Conservation (phyloP, 2,329 filamentous ascomycete genomes). For the Arthrobotrys sphaeroides region DNA sequence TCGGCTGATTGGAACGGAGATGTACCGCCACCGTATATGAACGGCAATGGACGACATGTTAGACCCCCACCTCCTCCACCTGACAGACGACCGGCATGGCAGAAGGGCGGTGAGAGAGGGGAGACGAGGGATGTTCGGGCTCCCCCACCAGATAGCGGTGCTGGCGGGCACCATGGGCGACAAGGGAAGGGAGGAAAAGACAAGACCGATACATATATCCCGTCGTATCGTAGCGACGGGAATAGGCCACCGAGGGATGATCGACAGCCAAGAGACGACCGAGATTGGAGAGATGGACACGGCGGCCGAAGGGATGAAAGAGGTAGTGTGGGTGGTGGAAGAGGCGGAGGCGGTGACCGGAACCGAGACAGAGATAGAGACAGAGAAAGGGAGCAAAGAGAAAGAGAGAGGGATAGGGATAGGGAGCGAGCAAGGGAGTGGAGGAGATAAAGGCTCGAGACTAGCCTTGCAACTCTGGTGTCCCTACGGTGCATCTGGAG, state of each 20-base stretch:
- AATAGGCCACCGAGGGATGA: constrained; percentile 61
- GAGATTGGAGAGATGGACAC: constrained; percentile 60
- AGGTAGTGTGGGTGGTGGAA: constrained; percentile 58
- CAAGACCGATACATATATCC: constrained; percentile 66
- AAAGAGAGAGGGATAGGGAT: constrained; percentile 52
- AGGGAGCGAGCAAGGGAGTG: constrained; percentile 53
- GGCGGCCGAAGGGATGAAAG: constrained; percentile 62
- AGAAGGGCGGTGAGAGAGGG: constrained; percentile 44
- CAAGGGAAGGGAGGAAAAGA: constrained; percentile 60
- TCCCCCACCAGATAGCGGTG: constrained; percentile 36
- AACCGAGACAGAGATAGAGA: constrained; percentile 61
- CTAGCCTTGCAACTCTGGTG: neutral
- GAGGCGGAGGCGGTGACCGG: constrained; percentile 59
- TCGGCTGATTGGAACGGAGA: constrained; percentile 65
- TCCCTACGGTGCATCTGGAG: neutral
- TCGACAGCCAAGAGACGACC: constrained; percentile 62
- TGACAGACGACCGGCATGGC: constrained; percentile 53
- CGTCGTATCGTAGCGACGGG: constrained; percentile 63
- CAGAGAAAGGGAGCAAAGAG: constrained; percentile 40
- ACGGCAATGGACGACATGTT: constrained; percentile 49
- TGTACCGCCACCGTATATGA: constrained; percentile 60
- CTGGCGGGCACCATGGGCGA: constrained; percentile 62
- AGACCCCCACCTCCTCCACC: constrained; percentile 55
- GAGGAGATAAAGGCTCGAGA: constrained; percentile 13
- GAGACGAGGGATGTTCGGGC: constrained; percentile 50